Conservation (phyloP, 331 rosid genomes). For the Cydonia oblonga region DNA sequence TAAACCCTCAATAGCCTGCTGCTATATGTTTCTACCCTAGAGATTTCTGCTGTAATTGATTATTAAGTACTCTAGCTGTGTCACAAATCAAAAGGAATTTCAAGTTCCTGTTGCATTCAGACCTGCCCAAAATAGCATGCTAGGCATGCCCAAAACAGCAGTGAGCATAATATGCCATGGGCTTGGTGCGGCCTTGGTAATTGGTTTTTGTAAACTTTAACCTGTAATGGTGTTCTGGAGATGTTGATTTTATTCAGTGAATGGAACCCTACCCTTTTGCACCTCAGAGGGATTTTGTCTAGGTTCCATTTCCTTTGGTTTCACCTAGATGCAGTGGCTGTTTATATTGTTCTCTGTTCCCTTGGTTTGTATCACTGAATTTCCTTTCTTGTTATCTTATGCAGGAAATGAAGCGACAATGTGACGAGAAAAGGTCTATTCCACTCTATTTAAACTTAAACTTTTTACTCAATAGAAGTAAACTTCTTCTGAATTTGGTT, state of each 20-base stretch:
- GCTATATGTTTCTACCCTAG: neutral
- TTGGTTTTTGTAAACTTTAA: neutral
- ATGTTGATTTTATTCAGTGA: neutral
- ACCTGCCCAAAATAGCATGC: neutral
- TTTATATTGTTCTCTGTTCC: neutral
- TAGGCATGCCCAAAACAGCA: neutral
- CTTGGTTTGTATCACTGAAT: conserved; percentile 16
- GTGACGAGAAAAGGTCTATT: conserved; percentile 71
- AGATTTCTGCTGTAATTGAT: neutral
- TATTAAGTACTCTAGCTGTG: neutral
- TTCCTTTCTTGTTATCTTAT: conserved; percentile 13
- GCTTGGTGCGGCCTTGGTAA: neutral
- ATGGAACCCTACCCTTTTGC: neutral
- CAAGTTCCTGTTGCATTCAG: neutral
- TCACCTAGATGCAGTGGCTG: conserved; percentile 1
- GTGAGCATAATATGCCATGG: neutral
- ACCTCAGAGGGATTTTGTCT: neutral
- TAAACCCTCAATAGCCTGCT: neutral
- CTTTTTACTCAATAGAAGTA: conserved; percentile 9
- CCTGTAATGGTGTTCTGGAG: neutral
- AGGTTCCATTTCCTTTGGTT: neutral
- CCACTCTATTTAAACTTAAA: neutral
- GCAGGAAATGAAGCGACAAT: conserved; percentile 96
- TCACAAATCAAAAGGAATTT: neutral
- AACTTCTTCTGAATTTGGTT: conserved; percentile 30